These are phyloP conservation scores for Aspergillus floridensis DNA, from an alignment of 2,329 filamentous ascomycete genomes.

Conservation along the genomic window DNA sequence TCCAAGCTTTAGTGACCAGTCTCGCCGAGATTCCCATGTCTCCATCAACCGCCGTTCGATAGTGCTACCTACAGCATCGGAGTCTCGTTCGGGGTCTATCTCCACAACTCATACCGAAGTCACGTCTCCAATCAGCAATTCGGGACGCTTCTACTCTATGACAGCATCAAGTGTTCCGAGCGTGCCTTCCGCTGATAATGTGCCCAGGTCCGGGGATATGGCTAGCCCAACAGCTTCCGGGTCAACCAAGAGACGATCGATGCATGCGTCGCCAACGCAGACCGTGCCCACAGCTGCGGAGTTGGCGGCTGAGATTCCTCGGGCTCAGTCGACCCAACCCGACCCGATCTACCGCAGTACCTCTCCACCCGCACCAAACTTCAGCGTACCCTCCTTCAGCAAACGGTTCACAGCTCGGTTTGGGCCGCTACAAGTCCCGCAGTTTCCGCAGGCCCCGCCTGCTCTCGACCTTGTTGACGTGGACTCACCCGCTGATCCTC, in stretches of 20 bases:
- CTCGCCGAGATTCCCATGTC: slow-evolving; percentile 28
- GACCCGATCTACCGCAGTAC: slow-evolving; percentile 28
- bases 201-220: slow-evolving; percentile 12
- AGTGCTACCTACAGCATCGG: slow-evolving; percentile 17
- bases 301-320: slow-evolving; percentile 14
- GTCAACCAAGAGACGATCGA: slow-evolving; percentile 28
- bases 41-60: slow-evolving; percentile 31
- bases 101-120: slow-evolving; percentile 29
- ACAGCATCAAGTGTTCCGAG: slow-evolving; percentile 15
- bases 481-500: slow-evolving; percentile 14
- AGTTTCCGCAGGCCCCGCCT: slow-evolving; percentile 19
- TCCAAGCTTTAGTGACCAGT: slow-evolving; percentile 23
- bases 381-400: slow-evolving; percentile 43
- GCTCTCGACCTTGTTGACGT: slow-evolving; percentile 15
- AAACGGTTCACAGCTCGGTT: slow-evolving; percentile 33
- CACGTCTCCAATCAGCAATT: slow-evolving; percentile 11
- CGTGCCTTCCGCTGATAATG: slow-evolving; percentile 17
- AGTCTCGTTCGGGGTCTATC: slow-evolving; percentile 30
- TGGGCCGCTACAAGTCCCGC: slow-evolving; percentile 12
- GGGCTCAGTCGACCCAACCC: slow-evolving; percentile 24
- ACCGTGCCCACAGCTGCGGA: slow-evolving; percentile 16
- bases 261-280: slow-evolving; percentile 17
- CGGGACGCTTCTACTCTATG: slow-evolving; percentile 19
- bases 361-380: slow-evolving; percentile 41
- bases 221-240: slow-evolving; percentile 23